Conservation (phyloP, 345 rosid species). For the Citrus mangshanensis region DNA sequence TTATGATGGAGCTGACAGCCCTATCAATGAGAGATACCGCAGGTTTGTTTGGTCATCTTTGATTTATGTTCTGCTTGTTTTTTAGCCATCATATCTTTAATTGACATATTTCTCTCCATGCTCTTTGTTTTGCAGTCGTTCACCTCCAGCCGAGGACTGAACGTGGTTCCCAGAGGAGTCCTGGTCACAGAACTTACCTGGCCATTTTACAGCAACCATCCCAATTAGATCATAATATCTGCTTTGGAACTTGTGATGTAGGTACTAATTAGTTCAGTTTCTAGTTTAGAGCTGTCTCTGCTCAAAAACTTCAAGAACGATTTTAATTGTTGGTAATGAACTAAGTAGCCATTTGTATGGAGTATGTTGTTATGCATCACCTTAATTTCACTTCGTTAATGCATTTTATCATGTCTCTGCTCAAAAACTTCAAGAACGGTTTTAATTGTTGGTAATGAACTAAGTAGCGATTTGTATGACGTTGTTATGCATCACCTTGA, state of each 20-base stretch:
- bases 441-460: neutral
- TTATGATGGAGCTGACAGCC: slow-evolving; percentile 64
- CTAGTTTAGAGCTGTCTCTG: neutral
- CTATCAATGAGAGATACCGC: slow-evolving; percentile 35
- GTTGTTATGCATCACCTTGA: neutral
- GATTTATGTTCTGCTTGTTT: neutral
- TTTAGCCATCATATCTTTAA: neutral
- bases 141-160: slow-evolving; percentile 43
- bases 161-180: neutral
- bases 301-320: neutral
- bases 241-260: slow-evolving; percentile 4
- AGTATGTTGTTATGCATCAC: neutral
- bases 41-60: slow-evolving; percentile 28
- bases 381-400: neutral
- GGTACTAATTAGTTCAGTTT: neutral
- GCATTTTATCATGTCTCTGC: neutral
- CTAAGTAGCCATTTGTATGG: neutral
- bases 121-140: slow-evolving; percentile 22
- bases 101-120: neutral
- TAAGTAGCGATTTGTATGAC: neutral
- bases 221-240: neutral
- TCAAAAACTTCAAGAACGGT: neutral
- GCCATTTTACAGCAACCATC: neutral
- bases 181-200: neutral
- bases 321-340: neutral